Percentiles rank a stretch among this genome's conserved stretches.
phyloP scores from a whole-genome alignment of 257 asterid species.

The Plantago elongata region DNA sequence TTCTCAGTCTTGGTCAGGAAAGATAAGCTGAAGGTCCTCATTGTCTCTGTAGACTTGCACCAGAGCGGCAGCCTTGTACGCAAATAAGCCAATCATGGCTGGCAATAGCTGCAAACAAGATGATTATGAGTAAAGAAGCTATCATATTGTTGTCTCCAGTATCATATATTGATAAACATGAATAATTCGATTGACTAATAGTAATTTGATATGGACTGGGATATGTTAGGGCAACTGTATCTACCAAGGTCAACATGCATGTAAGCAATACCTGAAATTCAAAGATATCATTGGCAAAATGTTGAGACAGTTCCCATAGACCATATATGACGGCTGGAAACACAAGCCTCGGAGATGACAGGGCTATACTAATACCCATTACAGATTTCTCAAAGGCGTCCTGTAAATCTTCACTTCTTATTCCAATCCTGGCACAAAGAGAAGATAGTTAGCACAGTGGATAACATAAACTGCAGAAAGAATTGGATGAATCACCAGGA shows the following conservation, averaged over 20 bases:
- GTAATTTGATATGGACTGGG: too few relatives aligned
- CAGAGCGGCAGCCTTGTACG: slow-evolving; percentile 91
- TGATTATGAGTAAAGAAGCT: background rate
- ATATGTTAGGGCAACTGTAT: background rate
- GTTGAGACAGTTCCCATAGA: slow-evolving; percentile 85
- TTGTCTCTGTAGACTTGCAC: slow-evolving; percentile 97
- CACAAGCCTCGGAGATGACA: slow-evolving; percentile 94
- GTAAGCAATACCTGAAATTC: slow-evolving; percentile 66
- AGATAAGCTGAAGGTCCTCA: slow-evolving; percentile 76
- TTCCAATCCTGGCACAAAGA: slow-evolving; percentile 65
- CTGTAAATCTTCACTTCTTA: slow-evolving; percentile 75
- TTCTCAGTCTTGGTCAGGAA: slow-evolving; percentile 44
- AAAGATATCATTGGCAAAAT: slow-evolving; percentile 48
- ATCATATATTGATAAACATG: too few relatives aligned
- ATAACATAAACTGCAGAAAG: background rate
- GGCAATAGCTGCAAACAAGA: slow-evolving; percentile 64
- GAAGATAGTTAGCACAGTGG: slow-evolving; percentile 12
- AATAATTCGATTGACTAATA: too few relatives aligned
- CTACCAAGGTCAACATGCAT: background rate
- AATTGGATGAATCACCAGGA: slow-evolving; percentile 10
- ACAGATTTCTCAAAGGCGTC: slow-evolving; percentile 58
- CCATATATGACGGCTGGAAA: slow-evolving; percentile 86
- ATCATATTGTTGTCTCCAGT: background rate
- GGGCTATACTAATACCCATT: slow-evolving; percentile 75
- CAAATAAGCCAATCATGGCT: slow-evolving; percentile 91